Evolutionary conservation across 129 eudicot species (phyloP), one percentile per base, ranked within the genome.

Genomic region (Saposhnikovia divaricata): DNA sequence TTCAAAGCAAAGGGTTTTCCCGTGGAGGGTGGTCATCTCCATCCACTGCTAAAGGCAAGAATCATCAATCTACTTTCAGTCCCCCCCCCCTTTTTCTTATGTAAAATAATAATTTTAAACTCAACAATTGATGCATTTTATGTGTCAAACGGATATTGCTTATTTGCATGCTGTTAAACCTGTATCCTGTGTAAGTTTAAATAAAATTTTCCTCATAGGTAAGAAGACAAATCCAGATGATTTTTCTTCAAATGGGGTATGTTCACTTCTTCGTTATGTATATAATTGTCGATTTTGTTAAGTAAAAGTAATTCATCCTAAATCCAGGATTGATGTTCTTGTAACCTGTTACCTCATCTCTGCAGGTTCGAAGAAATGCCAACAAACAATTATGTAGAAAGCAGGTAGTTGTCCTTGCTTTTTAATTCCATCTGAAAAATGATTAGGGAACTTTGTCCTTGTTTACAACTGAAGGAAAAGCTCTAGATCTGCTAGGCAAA

Each of bases 361-460:
- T 88, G 85, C 87, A 95, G 99, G 65, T 96, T 96, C 63, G 99
- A 96, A 87, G 99, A 96, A 86, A 96, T 96, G 99, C 99, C 99
- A n/a, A 96, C 99, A 68, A 90, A 92, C 82, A 92, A 92, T 82
- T 96, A 59, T 85, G 98, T 90, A n/a, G 99, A 96, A 86, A 92
- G 98, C 98, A 96, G 99, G 99, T 96, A 86, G 78, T 45, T 68
- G 5, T 9, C 77, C 77, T 73, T 77, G 59, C 78, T 73, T 46
- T 44, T 27, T 74, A 1, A 15, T 74, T 12, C n/a, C 61, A 3
- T 45, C 46, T 39, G 42, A 2, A 28, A 65, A 28, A 27, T 66
- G 42, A 66, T 27, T 13, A 28, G 72, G 37, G 72, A 65, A 27
- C 40, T 28, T 28, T 68, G 0, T 68, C 5, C 14, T 13, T 68